Evolutionary conservation across 495 filamentous ascomycete species (phyloP).

Genomic region (Podospora pseudoanserina): DNA sequence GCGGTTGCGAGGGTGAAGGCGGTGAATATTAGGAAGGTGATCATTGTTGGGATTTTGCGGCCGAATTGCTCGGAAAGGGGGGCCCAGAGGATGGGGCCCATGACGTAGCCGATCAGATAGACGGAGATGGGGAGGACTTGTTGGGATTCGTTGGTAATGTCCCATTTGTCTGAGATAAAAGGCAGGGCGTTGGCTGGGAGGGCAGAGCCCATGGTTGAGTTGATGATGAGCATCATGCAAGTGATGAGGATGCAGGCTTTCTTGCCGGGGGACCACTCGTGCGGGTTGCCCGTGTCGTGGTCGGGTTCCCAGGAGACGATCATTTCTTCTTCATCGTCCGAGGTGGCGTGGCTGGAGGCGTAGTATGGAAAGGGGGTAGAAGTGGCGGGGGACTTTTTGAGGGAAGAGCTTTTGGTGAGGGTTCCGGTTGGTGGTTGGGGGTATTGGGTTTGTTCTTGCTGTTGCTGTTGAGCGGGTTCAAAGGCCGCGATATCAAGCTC

Average conservation of each 20-base stretch:
- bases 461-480: not conserved
- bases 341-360: conserved; percentile 10
- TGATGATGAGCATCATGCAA: conserved; percentile 63
- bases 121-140: conserved; percentile 73
- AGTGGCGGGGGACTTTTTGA: conserved; percentile 5
- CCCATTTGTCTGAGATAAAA: conserved; percentile 56
- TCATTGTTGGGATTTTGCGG: conserved; percentile 57
- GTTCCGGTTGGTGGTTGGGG: not conserved
- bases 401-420: conserved; percentile 1
- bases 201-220: conserved; percentile 68
- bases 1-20: conserved; percentile 67
- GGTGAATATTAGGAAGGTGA: conserved; percentile 60
- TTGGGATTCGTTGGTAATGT: conserved; percentile 52
- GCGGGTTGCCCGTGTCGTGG: conserved; percentile 52
- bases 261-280: conserved; percentile 55
- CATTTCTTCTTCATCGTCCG: conserved; percentile 25
- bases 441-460: not conserved
- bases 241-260: conserved; percentile 56
- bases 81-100: conserved; percentile 55
- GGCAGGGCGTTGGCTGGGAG: conserved; percentile 61
- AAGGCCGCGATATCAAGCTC: not conserved
- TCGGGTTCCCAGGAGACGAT: conserved; percentile 46
- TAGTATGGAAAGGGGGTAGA: not conserved
- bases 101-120: conserved; percentile 56
- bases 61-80: conserved; percentile 71